Percentiles rank a stretch among this genome's conserved stretches.
phyloP scores from a whole-genome alignment of 2,329 filamentous ascomycete species.

The Graphiopsis chlorocephala region DNA sequence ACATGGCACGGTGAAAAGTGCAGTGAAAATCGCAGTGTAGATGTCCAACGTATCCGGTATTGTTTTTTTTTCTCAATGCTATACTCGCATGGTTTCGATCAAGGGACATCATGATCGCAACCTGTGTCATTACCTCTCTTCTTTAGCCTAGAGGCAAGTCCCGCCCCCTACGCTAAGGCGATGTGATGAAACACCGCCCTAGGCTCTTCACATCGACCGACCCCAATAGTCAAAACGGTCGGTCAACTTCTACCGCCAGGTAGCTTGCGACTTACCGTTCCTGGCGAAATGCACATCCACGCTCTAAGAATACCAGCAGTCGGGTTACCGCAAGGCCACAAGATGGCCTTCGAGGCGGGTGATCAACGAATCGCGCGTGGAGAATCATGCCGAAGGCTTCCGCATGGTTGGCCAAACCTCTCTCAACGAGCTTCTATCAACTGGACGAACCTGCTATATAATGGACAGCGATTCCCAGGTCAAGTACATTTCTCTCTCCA shows the following conservation, averaged over 20 bases:
- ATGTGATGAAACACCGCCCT: slow-evolving; percentile 7
- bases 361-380: slow-evolving; percentile 4
- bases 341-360: not conserved
- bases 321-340: slow-evolving; percentile 2
- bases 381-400: not conserved
- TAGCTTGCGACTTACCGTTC: not conserved
- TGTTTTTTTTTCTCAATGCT: not conserved
- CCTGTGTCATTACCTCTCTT: not conserved
- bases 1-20: not conserved
- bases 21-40: not conserved
- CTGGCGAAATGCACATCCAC: not conserved
- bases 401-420: not conserved
- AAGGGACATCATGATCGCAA: not conserved
- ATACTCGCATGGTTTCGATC: not conserved
- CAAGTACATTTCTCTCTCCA: slow-evolving; percentile 5
- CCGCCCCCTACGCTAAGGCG: slow-evolving; percentile 2
- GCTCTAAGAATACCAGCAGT: slow-evolving; percentile 6
- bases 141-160: not conserved
- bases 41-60: not conserved
- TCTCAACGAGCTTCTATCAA: not conserved
- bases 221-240: slow-evolving; percentile 14
- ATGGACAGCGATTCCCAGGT: not conserved
- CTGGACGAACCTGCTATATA: slow-evolving; percentile 2
- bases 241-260: not conserved
- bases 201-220: slow-evolving; percentile 1